A percentile compares a stretch with the other conserved stretches of the same genome.
Evolutionary conservation across 2,329 filamentous ascomycete genomes (phyloP).

Genomic region (Botryosphaeria dothidea): DNA sequence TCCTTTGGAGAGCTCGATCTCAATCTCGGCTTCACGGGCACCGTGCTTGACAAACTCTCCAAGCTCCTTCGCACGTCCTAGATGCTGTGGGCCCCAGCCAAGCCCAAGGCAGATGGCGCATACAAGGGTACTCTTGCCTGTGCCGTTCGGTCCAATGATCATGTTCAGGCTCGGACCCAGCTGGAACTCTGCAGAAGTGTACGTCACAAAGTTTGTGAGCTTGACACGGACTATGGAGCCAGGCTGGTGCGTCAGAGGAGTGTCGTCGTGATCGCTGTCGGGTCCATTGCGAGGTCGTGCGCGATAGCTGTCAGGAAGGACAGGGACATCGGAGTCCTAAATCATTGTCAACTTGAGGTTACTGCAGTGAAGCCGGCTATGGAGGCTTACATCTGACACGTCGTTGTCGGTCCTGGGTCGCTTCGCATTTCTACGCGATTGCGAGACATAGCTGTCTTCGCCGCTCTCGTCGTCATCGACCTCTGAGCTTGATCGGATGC

Average conservation of each 20-base stretch:
- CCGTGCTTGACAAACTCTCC: conserved; percentile 95
- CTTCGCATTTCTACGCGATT: conserved; percentile 1
- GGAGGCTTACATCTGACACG: background rate
- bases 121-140: conserved; percentile 94
- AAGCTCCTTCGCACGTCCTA: conserved; percentile 82
- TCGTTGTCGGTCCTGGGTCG: conserved; percentile 6
- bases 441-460: conserved; percentile 1
- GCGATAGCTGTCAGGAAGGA: conserved; percentile 20
- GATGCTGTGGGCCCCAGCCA: conserved; percentile 75
- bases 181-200: conserved; percentile 86
- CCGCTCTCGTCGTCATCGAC: conserved; percentile 6
- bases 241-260: conserved; percentile 49
- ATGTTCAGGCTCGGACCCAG: conserved; percentile 94
- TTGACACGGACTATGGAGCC: conserved; percentile 88
- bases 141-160: conserved; percentile 98
- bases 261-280: conserved; percentile 21
- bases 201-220: conserved; percentile 90
- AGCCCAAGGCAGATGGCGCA: conserved; percentile 94
- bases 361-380: background rate
- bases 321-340: conserved; percentile 1
- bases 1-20: conserved; percentile 81
- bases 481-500: conserved; percentile 4
- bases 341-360: background rate
- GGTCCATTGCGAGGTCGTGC: conserved; percentile 18
- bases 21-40: conserved; percentile 73